Evolutionary conservation across 164 flowering plant species (phyloP).

Genomic region (Saururus chinensis): DNA sequence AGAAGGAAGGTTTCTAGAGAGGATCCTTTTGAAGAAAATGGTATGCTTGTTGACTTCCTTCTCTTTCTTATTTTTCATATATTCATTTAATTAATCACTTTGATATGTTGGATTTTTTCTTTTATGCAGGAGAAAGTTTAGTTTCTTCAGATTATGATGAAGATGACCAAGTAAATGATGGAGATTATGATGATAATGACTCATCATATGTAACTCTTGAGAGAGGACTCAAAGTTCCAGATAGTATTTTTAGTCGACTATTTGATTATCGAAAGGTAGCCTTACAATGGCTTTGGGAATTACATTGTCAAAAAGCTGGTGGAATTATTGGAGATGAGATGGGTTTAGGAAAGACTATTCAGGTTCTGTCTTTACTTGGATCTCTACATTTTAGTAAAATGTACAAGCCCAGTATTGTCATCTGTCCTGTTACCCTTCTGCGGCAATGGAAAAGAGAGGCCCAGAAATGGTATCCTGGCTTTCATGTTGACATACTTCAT

Average conservation of each 20-base stretch:
- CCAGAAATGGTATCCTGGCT: constrained; percentile 74
- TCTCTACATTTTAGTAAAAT: constrained; percentile 87
- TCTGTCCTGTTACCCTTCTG: constrained; percentile 91
- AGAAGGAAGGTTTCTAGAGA: constrained; percentile 41
- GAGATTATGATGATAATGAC: constrained; percentile 29
- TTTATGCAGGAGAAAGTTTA: constrained; percentile 18
- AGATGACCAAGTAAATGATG: constrained; percentile 28
- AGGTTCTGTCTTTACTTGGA: constrained; percentile 81
- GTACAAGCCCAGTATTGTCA: constrained; percentile 88
- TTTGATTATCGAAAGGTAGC: constrained; percentile 99
- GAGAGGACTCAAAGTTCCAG: constrained; percentile 89
- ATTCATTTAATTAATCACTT: no score
- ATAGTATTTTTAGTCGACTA: constrained; percentile 53
- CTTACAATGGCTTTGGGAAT: constrained; percentile 98
- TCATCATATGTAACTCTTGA: constrained; percentile 59
- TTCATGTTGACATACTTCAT: constrained; percentile 78
- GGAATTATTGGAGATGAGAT: constrained; percentile 99
- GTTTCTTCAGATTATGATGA: constrained; percentile 34
- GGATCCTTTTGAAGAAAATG: constrained; percentile 35
- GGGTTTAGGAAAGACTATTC: constrained; percentile 99
- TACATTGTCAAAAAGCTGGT: constrained; percentile 98
- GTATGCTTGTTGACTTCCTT: constrained; percentile 19
- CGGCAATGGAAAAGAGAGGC: constrained; percentile 96
- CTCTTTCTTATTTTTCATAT: background rate
- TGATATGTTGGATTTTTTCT: background rate